phyloP scores from a whole-genome alignment of 1,284 basidiomycete genomes.

The Tilletia indica region DNA sequence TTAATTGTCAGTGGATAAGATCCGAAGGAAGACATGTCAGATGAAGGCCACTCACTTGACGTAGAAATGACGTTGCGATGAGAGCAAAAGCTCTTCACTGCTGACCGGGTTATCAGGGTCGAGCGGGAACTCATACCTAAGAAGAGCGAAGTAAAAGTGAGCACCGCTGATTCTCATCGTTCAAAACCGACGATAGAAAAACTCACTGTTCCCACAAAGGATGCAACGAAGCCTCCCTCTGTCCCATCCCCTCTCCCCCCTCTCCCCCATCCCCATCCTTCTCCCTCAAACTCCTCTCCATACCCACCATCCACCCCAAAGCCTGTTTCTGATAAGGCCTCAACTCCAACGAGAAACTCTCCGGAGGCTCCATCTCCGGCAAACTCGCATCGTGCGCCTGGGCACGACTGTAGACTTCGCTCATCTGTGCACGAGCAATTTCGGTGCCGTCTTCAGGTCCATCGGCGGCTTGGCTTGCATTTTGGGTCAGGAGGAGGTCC shows the following conservation, averaged over 20 bases:
- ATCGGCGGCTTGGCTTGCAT: background rate
- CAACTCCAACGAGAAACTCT: conserved; percentile 74
- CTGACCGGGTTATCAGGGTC: conserved; percentile 22
- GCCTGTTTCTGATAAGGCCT: conserved; percentile 91
- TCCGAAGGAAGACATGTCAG: background rate
- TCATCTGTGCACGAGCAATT: conserved; percentile 35
- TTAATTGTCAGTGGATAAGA: background rate
- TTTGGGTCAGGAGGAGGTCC: background rate
- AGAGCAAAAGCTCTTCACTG: conserved; percentile 26
- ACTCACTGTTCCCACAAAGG: conserved; percentile 90
- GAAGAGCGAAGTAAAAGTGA: background rate
- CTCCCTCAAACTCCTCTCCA: conserved; percentile 63
- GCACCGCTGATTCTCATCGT: background rate
- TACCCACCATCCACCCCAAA: conserved; percentile 88
- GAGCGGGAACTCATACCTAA: conserved; percentile 31
- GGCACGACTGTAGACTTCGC: conserved; percentile 65
- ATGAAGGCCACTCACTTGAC: background rate
- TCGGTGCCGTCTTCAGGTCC: conserved; percentile 45
- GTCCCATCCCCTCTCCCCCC: conserved; percentile 12
- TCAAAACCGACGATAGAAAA: background rate
- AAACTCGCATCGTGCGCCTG: conserved; percentile 71
- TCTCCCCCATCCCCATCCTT: background rate
- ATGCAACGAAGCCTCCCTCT: conserved; percentile 67
- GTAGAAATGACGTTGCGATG: conserved; percentile 15
- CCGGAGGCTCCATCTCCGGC: conserved; percentile 76